These are phyloP conservation scores for Flaveria sonorensis DNA, from an alignment of 129 eudicot genomes.

Conservation along the genomic window DNA sequence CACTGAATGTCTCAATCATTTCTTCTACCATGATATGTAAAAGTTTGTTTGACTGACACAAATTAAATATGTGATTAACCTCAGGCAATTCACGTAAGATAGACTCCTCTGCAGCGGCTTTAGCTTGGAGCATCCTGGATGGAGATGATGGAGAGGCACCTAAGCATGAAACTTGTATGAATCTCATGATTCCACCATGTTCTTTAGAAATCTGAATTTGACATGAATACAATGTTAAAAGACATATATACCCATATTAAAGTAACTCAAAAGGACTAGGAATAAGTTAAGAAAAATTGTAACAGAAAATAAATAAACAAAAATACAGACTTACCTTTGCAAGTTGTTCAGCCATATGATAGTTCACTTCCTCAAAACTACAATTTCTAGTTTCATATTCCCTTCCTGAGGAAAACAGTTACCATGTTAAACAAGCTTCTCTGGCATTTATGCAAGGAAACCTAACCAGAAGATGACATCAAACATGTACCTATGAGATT, in stretches of 20 bases:
- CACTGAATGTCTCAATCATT: neutral
- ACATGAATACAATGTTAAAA: slow-evolving; percentile 6
- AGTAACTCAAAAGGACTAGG: too few relatives aligned
- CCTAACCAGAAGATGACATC: slow-evolving; percentile 8
- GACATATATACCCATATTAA: neutral
- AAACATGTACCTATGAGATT: slow-evolving; percentile 78
- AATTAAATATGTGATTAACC: slow-evolving; percentile 41
- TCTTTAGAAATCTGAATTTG: slow-evolving; percentile 77
- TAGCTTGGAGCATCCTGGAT: slow-evolving; percentile 82
- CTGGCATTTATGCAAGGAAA: neutral
- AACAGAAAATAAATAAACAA: slow-evolving; percentile 4
- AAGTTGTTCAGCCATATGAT: slow-evolving; percentile 86
- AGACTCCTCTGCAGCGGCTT: slow-evolving; percentile 96
- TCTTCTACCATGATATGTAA: neutral
- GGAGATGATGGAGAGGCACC: slow-evolving; percentile 92
- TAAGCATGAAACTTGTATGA: slow-evolving; percentile 84
- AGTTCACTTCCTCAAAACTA: slow-evolving; percentile 89
- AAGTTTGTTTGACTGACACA: neutral
- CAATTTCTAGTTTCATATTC: slow-evolving; percentile 91
- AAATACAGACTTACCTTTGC: slow-evolving; percentile 58
- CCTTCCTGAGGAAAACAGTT: slow-evolving; percentile 56
- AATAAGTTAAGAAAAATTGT: neutral
- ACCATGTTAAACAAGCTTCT: neutral
- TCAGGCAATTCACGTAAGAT: slow-evolving; percentile 69
- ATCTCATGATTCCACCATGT: slow-evolving; percentile 98